phyloP scores from a whole-genome alignment of 1,284 basidiomycete genomes.

The Spongiforma sp. region DNA sequence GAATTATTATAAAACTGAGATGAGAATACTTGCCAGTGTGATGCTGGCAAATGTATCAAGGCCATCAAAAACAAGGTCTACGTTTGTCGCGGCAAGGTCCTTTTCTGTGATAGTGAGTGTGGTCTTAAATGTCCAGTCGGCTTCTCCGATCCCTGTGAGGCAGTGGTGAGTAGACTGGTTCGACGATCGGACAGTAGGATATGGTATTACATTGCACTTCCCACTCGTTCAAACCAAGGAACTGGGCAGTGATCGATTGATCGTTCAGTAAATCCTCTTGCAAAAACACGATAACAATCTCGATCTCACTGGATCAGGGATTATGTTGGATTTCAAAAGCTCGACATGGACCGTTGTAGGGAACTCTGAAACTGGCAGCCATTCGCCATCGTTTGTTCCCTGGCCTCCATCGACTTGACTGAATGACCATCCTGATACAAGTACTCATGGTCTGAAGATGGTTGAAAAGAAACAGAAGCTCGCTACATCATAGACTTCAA shows the following conservation, averaged over 20 bases:
- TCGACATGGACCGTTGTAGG: conserved; percentile 90
- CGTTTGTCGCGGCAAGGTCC: conserved; percentile 52
- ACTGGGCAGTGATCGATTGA: no score
- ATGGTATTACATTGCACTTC: conserved; percentile 76
- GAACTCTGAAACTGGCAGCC: conserved; percentile 64
- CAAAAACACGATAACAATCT: background rate
- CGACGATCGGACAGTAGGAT: conserved; percentile 6
- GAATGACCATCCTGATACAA: conserved; percentile 62
- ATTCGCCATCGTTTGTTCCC: conserved; percentile 66
- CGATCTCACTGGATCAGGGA: conserved; percentile 78
- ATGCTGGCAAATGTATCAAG: conserved; percentile 85
- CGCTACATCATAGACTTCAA: background rate
- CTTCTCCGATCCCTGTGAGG: conserved; percentile 87
- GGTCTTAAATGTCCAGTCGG: conserved; percentile 84
- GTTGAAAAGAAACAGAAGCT: background rate
- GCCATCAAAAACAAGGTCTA: conserved; percentile 86
- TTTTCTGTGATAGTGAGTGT: conserved; percentile 57
- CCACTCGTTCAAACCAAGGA: conserved; percentile 81
- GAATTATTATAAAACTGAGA: background rate
- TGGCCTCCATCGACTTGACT: conserved; percentile 68
- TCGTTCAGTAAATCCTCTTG: conserved; percentile 5
- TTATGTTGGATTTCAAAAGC: conserved; percentile 69
- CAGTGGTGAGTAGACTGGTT: no score
- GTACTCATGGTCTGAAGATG: conserved; percentile 26
- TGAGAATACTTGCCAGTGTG: conserved; percentile 55